Evolutionary conservation across 2,329 filamentous ascomycete genomes (phyloP).

Genomic region (Tricladium varicosporioides): DNA sequence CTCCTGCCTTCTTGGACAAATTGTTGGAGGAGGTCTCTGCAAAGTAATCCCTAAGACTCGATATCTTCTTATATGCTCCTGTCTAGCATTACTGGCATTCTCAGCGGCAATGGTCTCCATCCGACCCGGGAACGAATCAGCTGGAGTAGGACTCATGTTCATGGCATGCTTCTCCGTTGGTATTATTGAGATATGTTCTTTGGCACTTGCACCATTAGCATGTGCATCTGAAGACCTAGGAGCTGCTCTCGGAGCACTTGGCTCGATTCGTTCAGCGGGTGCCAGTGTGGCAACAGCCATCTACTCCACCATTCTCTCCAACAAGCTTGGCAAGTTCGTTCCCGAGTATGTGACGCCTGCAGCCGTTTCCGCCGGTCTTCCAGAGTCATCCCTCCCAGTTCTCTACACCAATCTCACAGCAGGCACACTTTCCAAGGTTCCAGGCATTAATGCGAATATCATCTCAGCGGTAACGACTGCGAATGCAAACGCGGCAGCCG

Average conservation of each 20-base stretch:
- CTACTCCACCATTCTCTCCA: conserved; percentile 37
- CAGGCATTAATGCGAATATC: conserved; percentile 10
- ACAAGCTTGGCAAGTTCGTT: conserved; percentile 34
- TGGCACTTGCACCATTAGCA: conserved; percentile 35
- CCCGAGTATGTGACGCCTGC: conserved; percentile 34
- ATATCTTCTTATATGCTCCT: conserved; percentile 34
- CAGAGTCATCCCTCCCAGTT: conserved; percentile 14
- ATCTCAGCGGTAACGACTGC: conserved; percentile 3
- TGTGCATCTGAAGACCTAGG: conserved; percentile 38
- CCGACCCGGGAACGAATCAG: conserved; percentile 24
- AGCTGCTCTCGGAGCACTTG: conserved; percentile 35
- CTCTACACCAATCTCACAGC: conserved; percentile 7
- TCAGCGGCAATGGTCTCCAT: conserved; percentile 31
- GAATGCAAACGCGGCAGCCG: conserved; percentile 2
- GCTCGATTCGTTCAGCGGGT: conserved; percentile 37
- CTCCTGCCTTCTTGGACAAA: conserved; percentile 9
- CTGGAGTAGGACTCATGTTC: conserved; percentile 34
- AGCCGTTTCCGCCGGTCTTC: conserved; percentile 35
- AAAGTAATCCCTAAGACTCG: conserved; percentile 38
- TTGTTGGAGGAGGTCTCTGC: conserved; percentile 34
- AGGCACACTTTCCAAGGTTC: conserved; percentile 3
- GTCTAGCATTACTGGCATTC: conserved; percentile 33
- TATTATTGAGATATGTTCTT: conserved; percentile 36
- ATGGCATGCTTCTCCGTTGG: conserved; percentile 35
- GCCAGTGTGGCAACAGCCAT: conserved; percentile 35